Evolutionary conservation across 1,284 basidiomycete species (phyloP).

Genomic region (Ganoderma lingzhi): DNA sequence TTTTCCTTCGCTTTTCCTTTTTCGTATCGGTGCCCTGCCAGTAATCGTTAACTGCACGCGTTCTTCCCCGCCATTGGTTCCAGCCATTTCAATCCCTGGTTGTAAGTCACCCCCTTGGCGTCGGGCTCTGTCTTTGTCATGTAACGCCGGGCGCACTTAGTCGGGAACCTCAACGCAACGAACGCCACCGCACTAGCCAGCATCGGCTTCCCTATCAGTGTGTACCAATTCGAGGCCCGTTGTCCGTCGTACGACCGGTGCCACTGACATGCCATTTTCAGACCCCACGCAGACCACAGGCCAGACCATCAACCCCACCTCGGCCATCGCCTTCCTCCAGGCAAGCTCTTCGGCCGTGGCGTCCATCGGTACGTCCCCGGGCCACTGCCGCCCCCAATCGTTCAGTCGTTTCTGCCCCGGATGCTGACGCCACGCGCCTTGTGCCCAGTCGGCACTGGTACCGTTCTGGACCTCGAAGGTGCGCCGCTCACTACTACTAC

Average conservation of each 20-base stretch:
- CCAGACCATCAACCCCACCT: constrained; percentile 10
- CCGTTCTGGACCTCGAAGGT: constrained; percentile 17
- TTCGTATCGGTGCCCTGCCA: background rate
- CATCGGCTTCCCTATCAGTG: constrained; percentile 15
- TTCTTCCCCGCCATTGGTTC: background rate
- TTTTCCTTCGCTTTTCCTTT: background rate
- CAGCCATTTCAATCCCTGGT: background rate
- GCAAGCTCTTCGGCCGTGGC: constrained; percentile 14
- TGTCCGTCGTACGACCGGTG: background rate
- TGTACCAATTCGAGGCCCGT: background rate
- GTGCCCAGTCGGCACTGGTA: constrained; percentile 11
- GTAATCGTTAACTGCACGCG: background rate
- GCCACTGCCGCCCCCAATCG: no score
- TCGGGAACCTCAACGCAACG: constrained; percentile 19
- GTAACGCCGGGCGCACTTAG: background rate
- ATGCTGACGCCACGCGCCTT: background rate
- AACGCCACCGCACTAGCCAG: constrained; percentile 7
- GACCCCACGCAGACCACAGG: constrained; percentile 10
- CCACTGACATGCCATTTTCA: background rate
- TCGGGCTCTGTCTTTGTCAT: background rate
- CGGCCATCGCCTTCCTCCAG: constrained; percentile 5
- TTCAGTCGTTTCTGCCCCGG: background rate
- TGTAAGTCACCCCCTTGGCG: background rate
- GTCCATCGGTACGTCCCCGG: constrained; percentile 12
- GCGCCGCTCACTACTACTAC: background rate